Evolutionary conservation across 2,329 filamentous ascomycete genomes (phyloP), one percentile per base, ranked within the genome.

Genomic region (Penicillium palitans): DNA sequence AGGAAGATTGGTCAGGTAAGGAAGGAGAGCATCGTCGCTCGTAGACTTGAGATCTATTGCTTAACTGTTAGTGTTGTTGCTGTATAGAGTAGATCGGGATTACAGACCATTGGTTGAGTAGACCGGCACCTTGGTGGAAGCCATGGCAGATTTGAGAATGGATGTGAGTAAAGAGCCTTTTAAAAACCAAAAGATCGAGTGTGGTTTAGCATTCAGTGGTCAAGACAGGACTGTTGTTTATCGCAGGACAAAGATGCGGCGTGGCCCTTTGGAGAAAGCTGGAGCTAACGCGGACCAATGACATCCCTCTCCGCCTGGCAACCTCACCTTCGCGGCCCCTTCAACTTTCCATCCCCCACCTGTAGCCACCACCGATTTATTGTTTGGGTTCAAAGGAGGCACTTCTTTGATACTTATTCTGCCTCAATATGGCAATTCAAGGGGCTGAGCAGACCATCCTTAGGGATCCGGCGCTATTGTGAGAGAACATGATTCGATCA

Each of bases 401-500:
- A 42, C 35, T 27, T 39, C 35, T 44, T 21, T 40, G 48, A 53
- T 50, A 44, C 41, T 40, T 46, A 52, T 47, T 56, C 40, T 49
- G 53, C 48, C 47, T 57, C 64, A 72, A 79, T 64, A 98, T 98
- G 93, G 89, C 90, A 69, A 88, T 77, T 58, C 76, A 95, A 80
- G 83, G 89, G 66, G 85, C 90, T 66, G 88, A 91, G 68, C 95
- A 99, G 83, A 95, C 92, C 81, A 97, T 99, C 85, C 90, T 96
- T 81, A 80, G 95, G 85, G 96, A 99, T 89, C 93, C 95, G 72
- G 93, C 96, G 79, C 83, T 99, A 66, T 96, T 99, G 95, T 98
- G 81, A 74, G 90, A 65, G 27, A 37, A 31, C 47, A 33, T 29
- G 27, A 51, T 52, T 29, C 48, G 55, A 29, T 42, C n/a, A 29